Percentiles rank a stretch among this genome's conserved stretches.
Conservation (phyloP, 495 filamentous ascomycete genomes). For the Neurospora sp. region DNA sequence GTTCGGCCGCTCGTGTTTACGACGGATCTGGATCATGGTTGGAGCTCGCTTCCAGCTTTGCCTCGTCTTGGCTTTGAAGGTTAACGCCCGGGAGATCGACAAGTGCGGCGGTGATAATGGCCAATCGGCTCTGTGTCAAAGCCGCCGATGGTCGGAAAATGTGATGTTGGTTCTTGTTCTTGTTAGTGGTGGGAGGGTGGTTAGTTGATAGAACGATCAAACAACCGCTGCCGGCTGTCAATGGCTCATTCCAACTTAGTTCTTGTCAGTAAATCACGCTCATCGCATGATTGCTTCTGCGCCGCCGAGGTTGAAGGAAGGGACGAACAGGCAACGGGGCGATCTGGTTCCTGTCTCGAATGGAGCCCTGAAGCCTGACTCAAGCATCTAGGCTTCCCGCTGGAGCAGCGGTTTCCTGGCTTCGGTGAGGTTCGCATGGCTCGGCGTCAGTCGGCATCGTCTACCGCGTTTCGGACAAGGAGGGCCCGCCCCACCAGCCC, state of each 20-base stretch:
- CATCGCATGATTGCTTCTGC: not conserved
- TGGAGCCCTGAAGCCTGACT: not conserved
- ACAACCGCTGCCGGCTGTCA: not conserved
- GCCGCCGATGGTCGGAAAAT: not conserved
- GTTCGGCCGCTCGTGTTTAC: not conserved
- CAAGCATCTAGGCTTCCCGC: not conserved
- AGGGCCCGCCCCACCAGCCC: not conserved
- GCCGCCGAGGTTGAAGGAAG: not conserved
- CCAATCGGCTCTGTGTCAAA: not conserved
- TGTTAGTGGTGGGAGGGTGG: not conserved
- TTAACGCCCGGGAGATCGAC: not conserved
- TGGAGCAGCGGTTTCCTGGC: not conserved
- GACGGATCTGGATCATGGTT: not conserved
- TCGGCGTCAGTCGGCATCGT: not conserved
- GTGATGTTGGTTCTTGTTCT: not conserved
- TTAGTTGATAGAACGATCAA: not conserved
- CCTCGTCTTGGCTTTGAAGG: not conserved
- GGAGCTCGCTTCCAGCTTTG: not conserved
- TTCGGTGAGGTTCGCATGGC: not conserved
- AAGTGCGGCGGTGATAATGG: not conserved
- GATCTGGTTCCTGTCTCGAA: not conserved
- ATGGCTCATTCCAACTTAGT: not conserved
- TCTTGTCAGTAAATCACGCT: not conserved
- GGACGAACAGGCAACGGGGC: not conserved
- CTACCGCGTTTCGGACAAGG: not conserved